Percentiles rank a stretch among this genome's conserved stretches.
These are phyloP conservation scores for Phoenix dactylifera DNA, from an alignment of 176 grass and related monocot genomes.

Conservation along the genomic window DNA sequence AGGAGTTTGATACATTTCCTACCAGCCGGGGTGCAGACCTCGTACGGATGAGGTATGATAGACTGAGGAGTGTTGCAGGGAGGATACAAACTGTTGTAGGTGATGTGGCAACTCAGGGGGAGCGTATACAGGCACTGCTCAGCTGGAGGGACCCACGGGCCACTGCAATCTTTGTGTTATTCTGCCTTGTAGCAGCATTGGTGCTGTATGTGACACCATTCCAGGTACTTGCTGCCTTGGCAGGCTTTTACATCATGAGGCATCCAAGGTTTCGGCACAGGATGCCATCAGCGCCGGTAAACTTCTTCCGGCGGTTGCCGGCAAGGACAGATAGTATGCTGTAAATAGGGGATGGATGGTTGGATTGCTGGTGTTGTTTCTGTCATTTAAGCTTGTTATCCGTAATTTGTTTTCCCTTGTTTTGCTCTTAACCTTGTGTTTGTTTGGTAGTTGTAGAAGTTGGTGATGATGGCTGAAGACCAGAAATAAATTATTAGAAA, in stretches of 20 bases:
- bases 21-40: conserved; percentile 44
- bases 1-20: conserved; percentile 92
- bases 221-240: conserved; percentile 70
- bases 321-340: conserved; percentile 85
- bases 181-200: conserved; percentile 70
- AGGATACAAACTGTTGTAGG: conserved; percentile 90
- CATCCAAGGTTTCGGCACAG: conserved; percentile 84
- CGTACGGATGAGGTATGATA: conserved; percentile 73
- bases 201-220: conserved; percentile 74
- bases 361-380: neutral
- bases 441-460: too few relatives aligned
- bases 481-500: too few relatives aligned
- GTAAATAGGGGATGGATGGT: conserved; percentile 24
- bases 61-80: conserved; percentile 82
- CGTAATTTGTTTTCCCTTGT: too few relatives aligned
- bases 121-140: conserved; percentile 81
- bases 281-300: conserved; percentile 60
- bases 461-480: too few relatives aligned
- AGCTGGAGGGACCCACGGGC: conserved; percentile 97
- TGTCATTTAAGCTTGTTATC: too few relatives aligned
- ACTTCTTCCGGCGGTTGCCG: conserved; percentile 81
- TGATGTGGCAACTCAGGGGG: conserved; percentile 88
- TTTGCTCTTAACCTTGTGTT: too few relatives aligned
- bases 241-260: conserved; percentile 79
- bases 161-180: conserved; percentile 70